Conservation (phyloP, 306 rosid species). For the Cicer cuneatum region DNA sequence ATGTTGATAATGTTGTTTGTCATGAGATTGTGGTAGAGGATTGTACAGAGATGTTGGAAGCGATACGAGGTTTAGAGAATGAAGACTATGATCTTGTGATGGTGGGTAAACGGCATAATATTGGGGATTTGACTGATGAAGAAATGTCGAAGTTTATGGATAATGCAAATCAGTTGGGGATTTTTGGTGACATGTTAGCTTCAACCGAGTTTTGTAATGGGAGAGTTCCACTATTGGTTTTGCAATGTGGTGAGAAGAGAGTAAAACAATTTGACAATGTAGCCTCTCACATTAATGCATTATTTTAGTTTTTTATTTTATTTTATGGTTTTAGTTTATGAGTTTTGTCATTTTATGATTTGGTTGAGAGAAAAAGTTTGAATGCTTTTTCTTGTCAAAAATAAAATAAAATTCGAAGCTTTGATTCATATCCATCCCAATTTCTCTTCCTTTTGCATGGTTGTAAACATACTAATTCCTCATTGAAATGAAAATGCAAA, state of each 20-base stretch:
- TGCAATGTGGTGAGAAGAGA: constrained; percentile 42
- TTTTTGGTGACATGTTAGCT: constrained; percentile 60
- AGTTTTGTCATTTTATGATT: neutral
- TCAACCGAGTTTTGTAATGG: constrained; percentile 57
- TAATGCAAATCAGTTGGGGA: constrained; percentile 53
- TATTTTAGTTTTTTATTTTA: neutral
- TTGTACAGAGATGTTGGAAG: constrained; percentile 37
- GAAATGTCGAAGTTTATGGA: constrained; percentile 57
- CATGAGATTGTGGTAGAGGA: constrained; percentile 54
- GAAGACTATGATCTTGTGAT: constrained; percentile 48
- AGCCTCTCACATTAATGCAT: neutral
- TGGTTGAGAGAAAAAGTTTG: neutral
- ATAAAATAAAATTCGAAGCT: too few species aligned
- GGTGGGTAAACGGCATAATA: constrained; percentile 52
- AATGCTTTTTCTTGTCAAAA: too few species aligned
- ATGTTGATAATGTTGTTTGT: constrained; percentile 9
- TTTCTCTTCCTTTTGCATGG: too few species aligned
- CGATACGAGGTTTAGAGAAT: constrained; percentile 13
- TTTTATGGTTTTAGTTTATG: neutral
- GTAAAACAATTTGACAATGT: neutral
- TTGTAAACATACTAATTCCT: too few species aligned
- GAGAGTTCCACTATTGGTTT: constrained; percentile 48
- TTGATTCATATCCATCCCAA: too few species aligned
- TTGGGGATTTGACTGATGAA: constrained; percentile 28
- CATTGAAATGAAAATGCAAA: too few species aligned